Conservation (phyloP, 352 stramenopile genomes). For the Peronosclerospora sorghi region DNA sequence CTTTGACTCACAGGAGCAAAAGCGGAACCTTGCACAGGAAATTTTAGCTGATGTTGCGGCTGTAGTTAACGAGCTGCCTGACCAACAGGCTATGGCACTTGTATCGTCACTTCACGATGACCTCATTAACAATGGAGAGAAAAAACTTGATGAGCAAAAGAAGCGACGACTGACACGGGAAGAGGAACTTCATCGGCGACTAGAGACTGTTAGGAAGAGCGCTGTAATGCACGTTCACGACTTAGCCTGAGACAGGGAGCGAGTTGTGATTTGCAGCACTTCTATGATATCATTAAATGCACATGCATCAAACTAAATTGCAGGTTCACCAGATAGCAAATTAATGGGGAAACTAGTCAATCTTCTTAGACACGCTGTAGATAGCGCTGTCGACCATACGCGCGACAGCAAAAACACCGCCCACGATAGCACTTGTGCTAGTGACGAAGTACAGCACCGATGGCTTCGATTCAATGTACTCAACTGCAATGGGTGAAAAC, state of each 20-base stretch:
- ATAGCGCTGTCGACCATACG: conserved; percentile 81
- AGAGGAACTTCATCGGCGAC: conserved; percentile 20
- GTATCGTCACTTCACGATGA: conserved; percentile 40
- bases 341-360: conserved; percentile 40
- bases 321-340: not conserved
- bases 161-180: conserved; percentile 10
- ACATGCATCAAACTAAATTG: too few relatives aligned
- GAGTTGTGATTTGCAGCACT: conserved; percentile 8
- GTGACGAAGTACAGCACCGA: conserved; percentile 81
- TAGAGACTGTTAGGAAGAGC: conserved; percentile 21
- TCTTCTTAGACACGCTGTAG: conserved; percentile 85
- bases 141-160: conserved; percentile 8
- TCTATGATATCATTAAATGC: conserved; percentile 14
- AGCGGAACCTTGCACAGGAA: conserved; percentile 39
- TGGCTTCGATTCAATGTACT: conserved; percentile 80
- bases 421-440: conserved; percentile 79
- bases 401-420: conserved; percentile 77
- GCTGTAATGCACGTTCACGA: conserved; percentile 11
- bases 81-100: conserved; percentile 39
- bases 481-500: conserved; percentile 82
- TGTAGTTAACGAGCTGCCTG: conserved; percentile 44
- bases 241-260: conserved; percentile 13
- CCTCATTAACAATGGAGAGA: conserved; percentile 21
- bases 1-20: conserved; percentile 53
- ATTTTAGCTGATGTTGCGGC: conserved; percentile 47